Conservation (phyloP, 768 basidiomycete species). For the Boletus fagicola region DNA sequence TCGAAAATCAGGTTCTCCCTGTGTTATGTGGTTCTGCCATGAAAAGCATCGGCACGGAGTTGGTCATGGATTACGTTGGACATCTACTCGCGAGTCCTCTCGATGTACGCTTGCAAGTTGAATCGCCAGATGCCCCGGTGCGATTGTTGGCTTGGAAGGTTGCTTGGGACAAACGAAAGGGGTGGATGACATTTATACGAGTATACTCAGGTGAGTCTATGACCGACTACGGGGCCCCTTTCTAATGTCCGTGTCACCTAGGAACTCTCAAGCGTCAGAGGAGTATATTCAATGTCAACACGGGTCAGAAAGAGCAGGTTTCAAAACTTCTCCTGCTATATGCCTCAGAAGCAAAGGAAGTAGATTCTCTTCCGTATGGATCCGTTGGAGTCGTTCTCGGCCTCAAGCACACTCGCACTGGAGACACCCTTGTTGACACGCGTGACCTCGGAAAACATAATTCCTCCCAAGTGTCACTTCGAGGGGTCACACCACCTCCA, state of each 20-base stretch:
- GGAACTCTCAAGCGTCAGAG: conserved; percentile 69
- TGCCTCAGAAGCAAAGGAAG: conserved; percentile 72
- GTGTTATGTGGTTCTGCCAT: conserved; percentile 82
- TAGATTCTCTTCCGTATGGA: conserved; percentile 76
- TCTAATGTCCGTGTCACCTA: conserved; percentile 7
- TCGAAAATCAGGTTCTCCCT: conserved; percentile 66
- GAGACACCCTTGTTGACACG: conserved; percentile 73
- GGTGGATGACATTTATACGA: conserved; percentile 93
- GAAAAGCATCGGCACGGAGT: conserved; percentile 77
- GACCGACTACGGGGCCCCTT: background rate
- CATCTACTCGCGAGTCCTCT: conserved; percentile 75
- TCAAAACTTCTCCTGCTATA: conserved; percentile 78
- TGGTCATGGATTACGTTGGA: conserved; percentile 79
- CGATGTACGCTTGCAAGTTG: conserved; percentile 54
- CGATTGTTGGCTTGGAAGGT: conserved; percentile 86
- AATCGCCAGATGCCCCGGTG: conserved; percentile 47
- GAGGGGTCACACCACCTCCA: conserved; percentile 73
- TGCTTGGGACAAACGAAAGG: conserved; percentile 74
- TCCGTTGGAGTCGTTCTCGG: conserved; percentile 84
- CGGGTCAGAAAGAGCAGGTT: conserved; percentile 68
- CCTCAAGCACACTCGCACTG: conserved; percentile 79
- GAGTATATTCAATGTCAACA: conserved; percentile 59
- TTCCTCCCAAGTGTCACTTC: conserved; percentile 43
- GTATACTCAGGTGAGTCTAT: conserved; percentile 73
- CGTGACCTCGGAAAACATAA: conserved; percentile 35